Percentiles rank a stretch among this genome's conserved stretches.
Conservation (phyloP, 2,329 filamentous ascomycete genomes). For the Penicillium verrucosum region DNA sequence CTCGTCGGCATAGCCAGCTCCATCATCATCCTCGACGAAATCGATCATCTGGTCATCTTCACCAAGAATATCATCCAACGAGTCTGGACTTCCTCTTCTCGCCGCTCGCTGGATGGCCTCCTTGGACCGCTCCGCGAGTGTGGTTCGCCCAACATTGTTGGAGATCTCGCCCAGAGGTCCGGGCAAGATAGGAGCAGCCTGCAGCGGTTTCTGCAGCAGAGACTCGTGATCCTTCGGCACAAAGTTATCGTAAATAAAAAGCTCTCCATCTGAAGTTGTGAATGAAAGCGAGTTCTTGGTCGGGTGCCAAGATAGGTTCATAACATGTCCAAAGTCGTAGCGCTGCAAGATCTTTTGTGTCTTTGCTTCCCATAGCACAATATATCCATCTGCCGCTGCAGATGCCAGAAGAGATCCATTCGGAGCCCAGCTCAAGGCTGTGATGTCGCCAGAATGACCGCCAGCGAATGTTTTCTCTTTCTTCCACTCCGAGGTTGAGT, state of each 20-base stretch:
- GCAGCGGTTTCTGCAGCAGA: slow-evolving; percentile 53
- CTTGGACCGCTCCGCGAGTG: slow-evolving; percentile 55
- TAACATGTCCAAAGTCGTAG: slow-evolving; percentile 76
- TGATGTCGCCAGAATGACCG: slow-evolving; percentile 80
- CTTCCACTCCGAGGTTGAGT: slow-evolving; percentile 88
- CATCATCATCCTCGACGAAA: slow-evolving; percentile 93
- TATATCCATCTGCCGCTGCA: slow-evolving; percentile 50
- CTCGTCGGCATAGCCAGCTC: slow-evolving; percentile 73
- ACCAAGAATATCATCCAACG: slow-evolving; percentile 77
- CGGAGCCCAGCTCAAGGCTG: slow-evolving; percentile 85
- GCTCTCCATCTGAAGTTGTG: slow-evolving; percentile 85
- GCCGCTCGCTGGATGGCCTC: slow-evolving; percentile 52
- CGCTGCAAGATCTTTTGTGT: slow-evolving; percentile 77
- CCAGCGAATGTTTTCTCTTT: slow-evolving; percentile 75
- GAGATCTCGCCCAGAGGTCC: slow-evolving; percentile 70
- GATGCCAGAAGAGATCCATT: slow-evolving; percentile 83
- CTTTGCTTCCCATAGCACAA: slow-evolving; percentile 79
- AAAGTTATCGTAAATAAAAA: slow-evolving; percentile 74
- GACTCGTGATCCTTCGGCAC: slow-evolving; percentile 51
- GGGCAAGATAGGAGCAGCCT: slow-evolving; percentile 82
- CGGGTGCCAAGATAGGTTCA: slow-evolving; percentile 88
- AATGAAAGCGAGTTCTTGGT: slow-evolving; percentile 85
- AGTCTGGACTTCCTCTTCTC: slow-evolving; percentile 66
- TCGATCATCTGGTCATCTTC: slow-evolving; percentile 65
- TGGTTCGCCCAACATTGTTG: slow-evolving; percentile 60